A percentile compares a stretch with the other conserved stretches of the same genome.
Evolutionary conservation across 2,329 filamentous ascomycete genomes (phyloP).

Genomic region (Elsinoe necatrix): DNA sequence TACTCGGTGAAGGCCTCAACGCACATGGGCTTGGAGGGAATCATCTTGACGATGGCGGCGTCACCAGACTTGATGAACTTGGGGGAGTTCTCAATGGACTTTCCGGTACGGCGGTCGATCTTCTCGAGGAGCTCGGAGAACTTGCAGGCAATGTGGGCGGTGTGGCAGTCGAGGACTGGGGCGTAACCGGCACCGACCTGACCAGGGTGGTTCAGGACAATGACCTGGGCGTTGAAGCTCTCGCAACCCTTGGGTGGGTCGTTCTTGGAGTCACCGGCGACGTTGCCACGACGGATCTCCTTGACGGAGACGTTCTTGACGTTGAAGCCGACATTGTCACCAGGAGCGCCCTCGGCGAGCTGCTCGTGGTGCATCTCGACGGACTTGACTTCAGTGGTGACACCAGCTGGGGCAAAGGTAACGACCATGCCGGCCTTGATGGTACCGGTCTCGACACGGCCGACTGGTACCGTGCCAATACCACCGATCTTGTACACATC

Average conservation of each 20-base stretch:
- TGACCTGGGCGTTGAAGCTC: conserved; percentile 99
- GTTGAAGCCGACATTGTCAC: conserved; percentile 99
- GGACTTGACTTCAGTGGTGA: conserved; percentile 99
- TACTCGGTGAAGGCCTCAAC: conserved; percentile 99
- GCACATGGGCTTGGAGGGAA: conserved; percentile 99
- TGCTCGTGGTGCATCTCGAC: conserved; percentile 99
- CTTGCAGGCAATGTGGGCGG: conserved; percentile 99
- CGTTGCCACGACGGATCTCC: conserved; percentile 99
- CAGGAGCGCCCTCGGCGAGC: conserved; percentile 86
- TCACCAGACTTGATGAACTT: conserved; percentile 99
- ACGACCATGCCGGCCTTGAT: conserved; percentile 89
- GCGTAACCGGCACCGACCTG: conserved; percentile 99
- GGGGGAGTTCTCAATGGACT: conserved; percentile 81
- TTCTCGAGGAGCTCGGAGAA: conserved; percentile 99
- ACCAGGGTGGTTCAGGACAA: conserved; percentile 99
- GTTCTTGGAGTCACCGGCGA: conserved; percentile 99
- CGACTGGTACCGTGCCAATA: conserved; percentile 99
- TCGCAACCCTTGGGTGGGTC: conserved; percentile 84
- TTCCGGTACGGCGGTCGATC: conserved; percentile 99
- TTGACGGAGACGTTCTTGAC: conserved; percentile 99
- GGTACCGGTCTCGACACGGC: conserved; percentile 99
- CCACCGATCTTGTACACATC: conserved; percentile 99
- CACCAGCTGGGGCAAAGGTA: conserved; percentile 95
- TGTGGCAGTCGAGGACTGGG: conserved; percentile 99
- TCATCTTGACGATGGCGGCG: conserved; percentile 99